These are phyloP conservation scores for Aureobasidium namibiae DNA, from an alignment of 2,329 filamentous ascomycete species.

Conservation along the genomic window DNA sequence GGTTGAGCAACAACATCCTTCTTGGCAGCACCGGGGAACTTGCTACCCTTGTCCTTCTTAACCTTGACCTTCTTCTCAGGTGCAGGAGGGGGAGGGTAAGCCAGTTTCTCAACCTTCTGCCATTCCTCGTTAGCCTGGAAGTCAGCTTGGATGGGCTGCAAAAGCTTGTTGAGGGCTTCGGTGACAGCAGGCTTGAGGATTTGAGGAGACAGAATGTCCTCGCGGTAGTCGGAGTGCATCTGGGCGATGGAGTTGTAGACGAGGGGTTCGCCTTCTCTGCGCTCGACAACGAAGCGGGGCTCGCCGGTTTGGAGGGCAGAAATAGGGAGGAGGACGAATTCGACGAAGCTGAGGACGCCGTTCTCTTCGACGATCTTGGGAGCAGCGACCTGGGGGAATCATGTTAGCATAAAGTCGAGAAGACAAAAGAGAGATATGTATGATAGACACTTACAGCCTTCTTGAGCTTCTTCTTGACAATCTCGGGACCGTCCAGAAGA, in stretches of 20 bases:
- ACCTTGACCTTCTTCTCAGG: conserved; percentile 59
- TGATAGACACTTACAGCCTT: conserved; percentile 49
- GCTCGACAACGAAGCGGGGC: conserved; percentile 57
- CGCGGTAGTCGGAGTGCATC: conserved; percentile 40
- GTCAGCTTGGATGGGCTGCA: conserved; percentile 68
- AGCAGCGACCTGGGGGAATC: conserved; percentile 66
- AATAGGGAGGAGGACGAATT: conserved; percentile 77
- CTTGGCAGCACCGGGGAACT: conserved; percentile 44
- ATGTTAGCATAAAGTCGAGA: too few relatives aligned
- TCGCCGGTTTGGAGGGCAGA: conserved; percentile 48
- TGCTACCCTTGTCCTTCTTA: conserved; percentile 66
- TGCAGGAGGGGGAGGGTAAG: conserved; percentile 65
- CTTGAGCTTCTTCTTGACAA: conserved; percentile 71
- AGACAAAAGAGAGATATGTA: not conserved
- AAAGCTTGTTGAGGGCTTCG: conserved; percentile 61
- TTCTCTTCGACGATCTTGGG: conserved; percentile 76
- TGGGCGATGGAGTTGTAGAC: conserved; percentile 69
- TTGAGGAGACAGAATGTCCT: conserved; percentile 78
- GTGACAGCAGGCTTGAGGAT: conserved; percentile 77
- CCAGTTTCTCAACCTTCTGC: conserved; percentile 67
- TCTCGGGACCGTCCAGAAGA: conserved; percentile 61
- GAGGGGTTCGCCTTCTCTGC: conserved; percentile 61
- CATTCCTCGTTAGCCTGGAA: conserved; percentile 67
- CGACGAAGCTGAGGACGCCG: conserved; percentile 76
- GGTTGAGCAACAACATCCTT: conserved; percentile 33